Evolutionary conservation across 306 rosid genomes (phyloP).

Genomic region (Potentilla sterilis): DNA sequence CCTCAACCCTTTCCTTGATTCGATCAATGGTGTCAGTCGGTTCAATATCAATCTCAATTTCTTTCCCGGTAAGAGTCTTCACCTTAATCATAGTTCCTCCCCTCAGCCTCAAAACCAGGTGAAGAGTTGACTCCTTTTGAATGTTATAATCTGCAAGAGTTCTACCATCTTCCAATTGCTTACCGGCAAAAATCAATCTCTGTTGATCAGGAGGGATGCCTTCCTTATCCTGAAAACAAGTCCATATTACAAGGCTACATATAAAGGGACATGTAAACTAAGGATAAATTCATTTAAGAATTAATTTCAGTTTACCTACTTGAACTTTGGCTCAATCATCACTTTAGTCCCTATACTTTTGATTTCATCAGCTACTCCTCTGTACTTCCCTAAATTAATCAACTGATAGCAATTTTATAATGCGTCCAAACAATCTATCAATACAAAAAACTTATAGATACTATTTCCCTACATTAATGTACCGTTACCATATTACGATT

Average conservation of each 20-base stretch:
- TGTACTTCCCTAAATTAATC: too few species aligned
- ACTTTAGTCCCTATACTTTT: too few species aligned
- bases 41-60: slow-evolving; percentile 92
- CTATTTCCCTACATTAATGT: too few species aligned
- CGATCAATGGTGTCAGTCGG: slow-evolving; percentile 92
- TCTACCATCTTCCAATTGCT: slow-evolving; percentile 95
- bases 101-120: slow-evolving; percentile 88
- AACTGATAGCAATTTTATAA: too few species aligned
- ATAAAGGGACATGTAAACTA: background rate
- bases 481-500: too few species aligned
- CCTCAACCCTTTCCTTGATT: slow-evolving; percentile 91
- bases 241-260: background rate
- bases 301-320: too few species aligned
- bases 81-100: slow-evolving; percentile 99
- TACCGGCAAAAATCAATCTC: slow-evolving; percentile 91
- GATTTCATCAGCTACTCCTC: too few species aligned
- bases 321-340: too few species aligned
- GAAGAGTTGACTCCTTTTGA: slow-evolving; percentile 93
- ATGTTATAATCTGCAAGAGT: slow-evolving; percentile 92
- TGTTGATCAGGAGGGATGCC: slow-evolving; percentile 97
- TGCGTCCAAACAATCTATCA: too few species aligned
- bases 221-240: slow-evolving; percentile 74
- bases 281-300: background rate
- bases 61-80: slow-evolving; percentile 93
- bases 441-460: too few species aligned